Percentiles rank a stretch among this genome's conserved stretches.
Evolutionary conservation across 495 filamentous ascomycete genomes (phyloP).

Genomic region (Penicillium longicatenatum): DNA sequence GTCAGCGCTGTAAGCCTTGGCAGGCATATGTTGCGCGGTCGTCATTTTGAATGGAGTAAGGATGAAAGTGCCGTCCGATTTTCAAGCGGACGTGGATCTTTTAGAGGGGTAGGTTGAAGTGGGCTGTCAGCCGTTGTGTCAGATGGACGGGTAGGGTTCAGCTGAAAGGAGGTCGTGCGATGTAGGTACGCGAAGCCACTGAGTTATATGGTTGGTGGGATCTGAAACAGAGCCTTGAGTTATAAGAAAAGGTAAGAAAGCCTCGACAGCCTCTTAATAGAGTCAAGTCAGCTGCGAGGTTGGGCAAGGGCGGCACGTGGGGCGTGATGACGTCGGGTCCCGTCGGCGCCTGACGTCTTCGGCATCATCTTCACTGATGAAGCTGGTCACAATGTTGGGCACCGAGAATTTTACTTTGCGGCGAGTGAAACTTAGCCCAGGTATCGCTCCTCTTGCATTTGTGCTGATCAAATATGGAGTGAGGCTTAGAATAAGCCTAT

Average conservation of each 20-base stretch:
- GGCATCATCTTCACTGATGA: slow-evolving; percentile 7
- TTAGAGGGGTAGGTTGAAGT: slow-evolving; percentile 11
- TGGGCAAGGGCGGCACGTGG: slow-evolving; percentile 14
- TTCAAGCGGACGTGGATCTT: slow-evolving; percentile 21
- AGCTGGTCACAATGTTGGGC: background rate
- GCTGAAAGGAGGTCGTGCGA: slow-evolving; percentile 3
- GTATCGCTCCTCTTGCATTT: background rate
- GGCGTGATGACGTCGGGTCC: slow-evolving; percentile 22
- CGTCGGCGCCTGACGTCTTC: slow-evolving; percentile 24
- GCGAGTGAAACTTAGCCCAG: background rate
- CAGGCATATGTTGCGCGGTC: slow-evolving; percentile 34
- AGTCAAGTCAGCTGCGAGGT: slow-evolving; percentile 1
- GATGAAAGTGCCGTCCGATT: slow-evolving; percentile 22
- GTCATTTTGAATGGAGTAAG: slow-evolving; percentile 28
- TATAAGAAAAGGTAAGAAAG: slow-evolving; percentile 1
- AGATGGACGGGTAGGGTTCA: slow-evolving; percentile 7
- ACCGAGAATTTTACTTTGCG: background rate
- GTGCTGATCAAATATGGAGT: background rate
- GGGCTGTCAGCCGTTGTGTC: slow-evolving; percentile 9
- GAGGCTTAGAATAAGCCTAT: background rate
- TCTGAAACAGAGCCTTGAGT: background rate
- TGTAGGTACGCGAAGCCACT: slow-evolving; percentile 1
- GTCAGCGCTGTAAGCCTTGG: slow-evolving; percentile 40
- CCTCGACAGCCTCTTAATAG: background rate
- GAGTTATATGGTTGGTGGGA: background rate